Evolutionary conservation across 371 early-diverging fungal species (phyloP).

Genomic region (Batkoa obscura): DNA sequence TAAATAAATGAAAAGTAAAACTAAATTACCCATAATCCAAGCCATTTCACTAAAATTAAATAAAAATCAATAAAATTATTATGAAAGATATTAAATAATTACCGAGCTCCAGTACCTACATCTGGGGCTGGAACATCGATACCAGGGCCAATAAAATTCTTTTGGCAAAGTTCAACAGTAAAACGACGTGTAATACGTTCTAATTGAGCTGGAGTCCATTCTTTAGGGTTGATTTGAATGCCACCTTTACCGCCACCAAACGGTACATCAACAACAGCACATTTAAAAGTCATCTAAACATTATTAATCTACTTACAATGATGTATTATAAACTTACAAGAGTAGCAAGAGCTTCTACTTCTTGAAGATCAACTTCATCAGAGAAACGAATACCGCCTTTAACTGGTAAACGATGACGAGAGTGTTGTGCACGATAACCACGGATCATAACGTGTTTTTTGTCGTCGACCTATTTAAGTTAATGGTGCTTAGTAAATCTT

Average conservation of each 20-base stretch:
- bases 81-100: not conserved
- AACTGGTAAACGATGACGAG: slow-evolving; percentile 67
- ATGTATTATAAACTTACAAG: slow-evolving; percentile 10
- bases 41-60: slow-evolving; percentile 53
- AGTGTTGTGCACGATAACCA: slow-evolving; percentile 77
- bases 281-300: slow-evolving; percentile 65
- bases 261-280: slow-evolving; percentile 83
- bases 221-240: slow-evolving; percentile 8
- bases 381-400: slow-evolving; percentile 20
- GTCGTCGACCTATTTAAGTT: slow-evolving; percentile 25
- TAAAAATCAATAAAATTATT: not conserved
- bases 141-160: slow-evolving; percentile 45
- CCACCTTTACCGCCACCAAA: slow-evolving; percentile 9
- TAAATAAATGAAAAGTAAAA: not conserved
- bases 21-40: slow-evolving; percentile 44
- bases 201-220: slow-evolving; percentile 37
- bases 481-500: not conserved
- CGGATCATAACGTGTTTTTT: slow-evolving; percentile 55
- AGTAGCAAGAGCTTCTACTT: slow-evolving; percentile 60
- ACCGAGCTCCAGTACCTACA: slow-evolving; percentile 51
- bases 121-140: slow-evolving; percentile 65
- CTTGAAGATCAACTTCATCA: slow-evolving; percentile 28
- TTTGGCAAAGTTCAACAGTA: slow-evolving; percentile 79
- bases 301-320: not conserved
- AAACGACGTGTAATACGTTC: slow-evolving; percentile 79